Conservation (phyloP, 192 early-diverging fungal species). For the Coemansia asiatica region DNA sequence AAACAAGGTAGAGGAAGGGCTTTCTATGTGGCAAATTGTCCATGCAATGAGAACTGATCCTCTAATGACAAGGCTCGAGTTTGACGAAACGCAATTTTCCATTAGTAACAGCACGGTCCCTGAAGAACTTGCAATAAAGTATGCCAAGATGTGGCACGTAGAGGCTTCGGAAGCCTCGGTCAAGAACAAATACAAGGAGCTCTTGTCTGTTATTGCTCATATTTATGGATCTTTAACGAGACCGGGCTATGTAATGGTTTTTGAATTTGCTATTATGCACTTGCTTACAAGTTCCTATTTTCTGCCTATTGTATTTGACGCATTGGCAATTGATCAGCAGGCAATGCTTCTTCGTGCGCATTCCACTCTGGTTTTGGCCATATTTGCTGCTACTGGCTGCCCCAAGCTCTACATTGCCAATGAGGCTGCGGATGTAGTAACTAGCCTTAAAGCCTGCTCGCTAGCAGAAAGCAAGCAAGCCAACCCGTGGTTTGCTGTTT, state of each 20-base stretch:
- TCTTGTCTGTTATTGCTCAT: slow-evolving; percentile 32
- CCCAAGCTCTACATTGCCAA: slow-evolving; percentile 34
- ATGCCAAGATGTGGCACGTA: slow-evolving; percentile 49
- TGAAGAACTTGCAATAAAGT: slow-evolving; percentile 28
- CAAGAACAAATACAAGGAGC: slow-evolving; percentile 44
- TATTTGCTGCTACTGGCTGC: slow-evolving; percentile 50
- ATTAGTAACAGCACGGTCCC: not conserved
- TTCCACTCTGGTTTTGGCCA: slow-evolving; percentile 18
- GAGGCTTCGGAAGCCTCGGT: slow-evolving; percentile 31
- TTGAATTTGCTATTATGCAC: slow-evolving; percentile 53
- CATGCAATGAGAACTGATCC: slow-evolving; percentile 36
- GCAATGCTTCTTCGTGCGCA: slow-evolving; percentile 52
- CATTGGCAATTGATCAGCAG: slow-evolving; percentile 42
- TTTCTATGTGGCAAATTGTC: slow-evolving; percentile 44
- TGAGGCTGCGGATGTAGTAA: slow-evolving; percentile 17
- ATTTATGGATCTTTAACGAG: slow-evolving; percentile 40
- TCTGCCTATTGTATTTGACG: slow-evolving; percentile 45
- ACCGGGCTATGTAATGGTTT: slow-evolving; percentile 23
- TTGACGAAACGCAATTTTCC: not conserved
- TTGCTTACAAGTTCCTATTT: slow-evolving; percentile 58
- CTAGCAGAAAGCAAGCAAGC: not conserved
- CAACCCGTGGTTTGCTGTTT: slow-evolving; percentile 55
- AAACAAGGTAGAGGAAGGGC: not conserved
- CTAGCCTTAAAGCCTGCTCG: not conserved
- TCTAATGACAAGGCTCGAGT: slow-evolving; percentile 16